Evolutionary conservation across 2,329 filamentous ascomycete genomes (phyloP), one percentile per base, ranked within the genome.

Genomic region (Fusarium penzigii): DNA sequence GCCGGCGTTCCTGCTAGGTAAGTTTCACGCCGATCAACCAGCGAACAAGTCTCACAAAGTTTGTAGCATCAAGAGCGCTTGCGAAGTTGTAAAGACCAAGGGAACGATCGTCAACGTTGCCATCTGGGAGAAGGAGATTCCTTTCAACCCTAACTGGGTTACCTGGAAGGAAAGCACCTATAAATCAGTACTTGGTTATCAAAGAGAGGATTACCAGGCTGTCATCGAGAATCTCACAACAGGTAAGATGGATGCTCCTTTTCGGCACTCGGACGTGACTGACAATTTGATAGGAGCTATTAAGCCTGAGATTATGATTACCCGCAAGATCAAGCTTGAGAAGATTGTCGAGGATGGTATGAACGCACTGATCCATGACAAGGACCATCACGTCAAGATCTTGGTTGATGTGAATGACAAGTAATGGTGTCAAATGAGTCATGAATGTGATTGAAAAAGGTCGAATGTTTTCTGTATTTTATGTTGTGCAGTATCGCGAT

Each of bases 101-200:
- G 85, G 84, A 0, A 81, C 80, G 0, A 74, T 88, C 0, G 76
- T 87, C 2, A 87, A 87, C 54, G 77, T 87, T n/a, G 82, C 84
- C 0, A 81, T 87, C 3, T 87, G 82, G 82, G 82, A 85, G 61
- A 81, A 65, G 41, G 61, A 65, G 20, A 59, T 65, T 0, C 63
- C 61, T 0, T 65, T 65, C 40, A 66, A 65, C 29, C 61, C 62
- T 2, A 53, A 57, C 70, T 65, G 63, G 63, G 17, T 65, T 2
- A 65, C 63, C 0, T 63, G 55, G 47, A 65, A 63, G 12, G 63
- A 65, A 48, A 63, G 61, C 7, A 46, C 61, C 0, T 65, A 55
- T 8, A 65, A 65, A 13, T 65, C 63, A 1, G 63, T 65, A 1
- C 42, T 65, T 7, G 63, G 63, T 2, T 65, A 65, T 17, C 41